Evolutionary conservation across 345 rosid species (phyloP).

Genomic region (Reutealis trisperma): DNA sequence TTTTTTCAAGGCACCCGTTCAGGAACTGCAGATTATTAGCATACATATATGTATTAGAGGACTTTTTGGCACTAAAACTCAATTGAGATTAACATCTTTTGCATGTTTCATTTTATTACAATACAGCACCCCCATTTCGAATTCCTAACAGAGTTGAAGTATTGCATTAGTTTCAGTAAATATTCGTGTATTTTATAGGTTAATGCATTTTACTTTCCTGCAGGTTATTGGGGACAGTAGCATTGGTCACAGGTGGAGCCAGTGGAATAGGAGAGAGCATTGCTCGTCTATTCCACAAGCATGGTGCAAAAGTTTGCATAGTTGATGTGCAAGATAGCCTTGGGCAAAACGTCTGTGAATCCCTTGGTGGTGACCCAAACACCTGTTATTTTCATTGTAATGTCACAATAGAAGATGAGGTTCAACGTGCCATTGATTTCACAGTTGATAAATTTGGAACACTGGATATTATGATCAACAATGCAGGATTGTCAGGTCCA

Average conservation of each 20-base stretch:
- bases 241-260: conserved; percentile 86
- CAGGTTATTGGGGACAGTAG: conserved; percentile 75
- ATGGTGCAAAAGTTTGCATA: conserved; percentile 79
- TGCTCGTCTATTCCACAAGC: conserved; percentile 65
- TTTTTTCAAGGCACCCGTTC: neutral
- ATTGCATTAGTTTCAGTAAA: neutral
- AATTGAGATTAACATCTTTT: neutral
- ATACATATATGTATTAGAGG: neutral
- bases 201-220: conserved; percentile 4
- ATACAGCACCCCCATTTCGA: neutral
- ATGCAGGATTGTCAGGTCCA: conserved; percentile 67
- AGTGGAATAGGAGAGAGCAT: conserved; percentile 90
- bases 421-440: conserved; percentile 63
- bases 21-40: neutral
- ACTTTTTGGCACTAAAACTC: no score
- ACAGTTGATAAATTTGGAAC: conserved; percentile 54
- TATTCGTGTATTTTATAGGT: neutral
- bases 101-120: neutral
- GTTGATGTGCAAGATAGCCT: conserved; percentile 66
- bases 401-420: conserved; percentile 67
- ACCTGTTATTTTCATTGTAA: conserved; percentile 66
- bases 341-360: conserved; percentile 49
- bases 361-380: conserved; percentile 41
- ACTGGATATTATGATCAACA: conserved; percentile 76
- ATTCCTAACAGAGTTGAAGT: no score